Conservation (phyloP, 805 yeast genomes). For the Teunomyces barrocoloradensis region DNA sequence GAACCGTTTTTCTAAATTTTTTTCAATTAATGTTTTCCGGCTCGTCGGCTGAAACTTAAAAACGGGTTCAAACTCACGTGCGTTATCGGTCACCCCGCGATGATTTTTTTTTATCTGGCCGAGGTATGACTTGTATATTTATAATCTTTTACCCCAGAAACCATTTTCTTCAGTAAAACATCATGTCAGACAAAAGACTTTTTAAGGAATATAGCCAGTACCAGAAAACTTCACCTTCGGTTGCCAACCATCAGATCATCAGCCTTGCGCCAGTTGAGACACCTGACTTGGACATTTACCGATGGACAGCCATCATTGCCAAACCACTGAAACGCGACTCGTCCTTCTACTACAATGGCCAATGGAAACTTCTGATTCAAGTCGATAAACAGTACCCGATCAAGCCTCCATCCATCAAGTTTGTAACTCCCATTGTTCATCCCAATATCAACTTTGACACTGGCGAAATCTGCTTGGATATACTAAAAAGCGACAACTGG, state of each 20-base stretch:
- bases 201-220: conserved; percentile 38
- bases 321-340: conserved; percentile 49
- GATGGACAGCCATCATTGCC: conserved; percentile 50
- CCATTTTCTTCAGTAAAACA: neutral
- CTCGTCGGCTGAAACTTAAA: neutral
- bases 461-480: conserved; percentile 73
- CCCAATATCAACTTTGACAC: conserved; percentile 42
- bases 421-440: conserved; percentile 42
- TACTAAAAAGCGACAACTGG: conserved; percentile 58
- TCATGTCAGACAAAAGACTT: conserved; percentile 41
- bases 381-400: conserved; percentile 54
- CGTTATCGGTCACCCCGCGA: conserved; percentile 1
- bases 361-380: conserved; percentile 48
- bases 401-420: conserved; percentile 55
- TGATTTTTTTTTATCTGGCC: neutral
- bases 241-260: conserved; percentile 37
- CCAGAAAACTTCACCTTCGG: conserved; percentile 23
- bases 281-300: conserved; percentile 37
- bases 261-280: conserved; percentile 44
- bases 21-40: neutral
- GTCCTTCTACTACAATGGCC: conserved; percentile 48
- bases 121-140: neutral
- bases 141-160: neutral
- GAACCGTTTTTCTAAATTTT: neutral
- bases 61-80: neutral